Conservation (phyloP, 495 filamentous ascomycete species). For the Tricharina praecox region DNA sequence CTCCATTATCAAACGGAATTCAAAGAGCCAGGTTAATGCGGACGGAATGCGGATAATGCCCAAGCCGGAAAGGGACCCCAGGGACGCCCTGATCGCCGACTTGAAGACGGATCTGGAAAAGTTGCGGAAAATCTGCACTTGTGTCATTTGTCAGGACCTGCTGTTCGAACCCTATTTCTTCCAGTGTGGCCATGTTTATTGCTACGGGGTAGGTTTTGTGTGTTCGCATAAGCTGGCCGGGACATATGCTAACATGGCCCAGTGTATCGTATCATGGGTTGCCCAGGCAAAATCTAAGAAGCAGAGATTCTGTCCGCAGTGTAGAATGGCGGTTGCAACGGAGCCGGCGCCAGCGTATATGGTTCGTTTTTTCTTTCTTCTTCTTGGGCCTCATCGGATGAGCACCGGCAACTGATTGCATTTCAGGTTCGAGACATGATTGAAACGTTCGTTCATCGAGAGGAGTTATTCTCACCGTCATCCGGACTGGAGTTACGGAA, state of each 20-base stretch:
- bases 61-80: background rate
- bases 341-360: constrained; percentile 55
- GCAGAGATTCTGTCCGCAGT: constrained; percentile 51
- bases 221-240: too few relatives aligned
- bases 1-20: background rate
- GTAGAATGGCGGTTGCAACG: constrained; percentile 40
- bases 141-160: constrained; percentile 51
- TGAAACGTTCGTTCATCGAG: constrained; percentile 44
- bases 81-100: constrained; percentile 26
- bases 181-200: constrained; percentile 59
- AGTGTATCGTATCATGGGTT: constrained; percentile 56
- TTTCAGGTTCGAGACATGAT: constrained; percentile 48
- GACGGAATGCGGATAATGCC: constrained; percentile 1
- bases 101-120: constrained; percentile 29
- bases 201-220: constrained; percentile 40
- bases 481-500: constrained; percentile 42
- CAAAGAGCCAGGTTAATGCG: background rate
- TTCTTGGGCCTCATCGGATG: background rate
- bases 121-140: constrained; percentile 34
- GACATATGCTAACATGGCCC: too few relatives aligned
- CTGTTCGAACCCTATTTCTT: constrained; percentile 59
- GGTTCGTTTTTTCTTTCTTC: constrained; percentile 26
- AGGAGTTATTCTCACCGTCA: constrained; percentile 45
- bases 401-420: background rate
- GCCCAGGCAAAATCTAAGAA: constrained; percentile 30